Evolutionary conservation across 2,329 filamentous ascomycete genomes (phyloP), one percentile per base, ranked within the genome.

Genomic region (Dichotomopilus funicola): DNA sequence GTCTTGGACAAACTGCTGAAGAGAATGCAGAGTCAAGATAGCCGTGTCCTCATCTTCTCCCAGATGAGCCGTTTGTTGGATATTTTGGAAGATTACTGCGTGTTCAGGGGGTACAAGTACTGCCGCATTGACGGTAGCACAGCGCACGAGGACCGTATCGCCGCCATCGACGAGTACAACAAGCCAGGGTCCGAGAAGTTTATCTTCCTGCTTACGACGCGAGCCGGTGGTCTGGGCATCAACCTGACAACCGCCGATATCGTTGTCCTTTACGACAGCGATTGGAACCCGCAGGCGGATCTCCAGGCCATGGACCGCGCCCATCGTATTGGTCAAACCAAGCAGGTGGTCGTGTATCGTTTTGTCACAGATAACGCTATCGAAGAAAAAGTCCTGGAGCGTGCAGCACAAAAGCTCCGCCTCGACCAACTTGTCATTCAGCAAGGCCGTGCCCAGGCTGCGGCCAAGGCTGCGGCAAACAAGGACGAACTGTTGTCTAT

Each of bases 251-350:
- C 82, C 58, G 94, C 94, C 54, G 94, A 99, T 65, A 96, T 97
- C 66, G 94, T 99, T 56, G 83, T 99, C 35, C 82, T 99, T 6
- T 99, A 94, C 67, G 94, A 99, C 71, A 96, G 91, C 65, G 94
- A 99, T 69, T 99, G 94, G 94, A 97, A 96, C 67, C 94, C 94
- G 8, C 94, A 99, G 72, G 94, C 94, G 13, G 94, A 99, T 83
- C 75, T 99, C 57, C 94, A 99, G 72, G 94, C 94, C 55, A 99
- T 99, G 94, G 94, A 99, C 67, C 89, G 94, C 68, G 94, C 94
- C 51, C 94, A 99, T 75, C 90, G 94, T 74, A 99, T 99, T 64
- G 94, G 94, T 41, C 94, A 99, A 74, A 99, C 90, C 5, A 99
- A 99, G 74, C 94, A 99, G 70, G 94, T 99, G 9, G 82, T 91